Conservation (phyloP, 768 basidiomycete species). For the Nidula microcarpa region DNA sequence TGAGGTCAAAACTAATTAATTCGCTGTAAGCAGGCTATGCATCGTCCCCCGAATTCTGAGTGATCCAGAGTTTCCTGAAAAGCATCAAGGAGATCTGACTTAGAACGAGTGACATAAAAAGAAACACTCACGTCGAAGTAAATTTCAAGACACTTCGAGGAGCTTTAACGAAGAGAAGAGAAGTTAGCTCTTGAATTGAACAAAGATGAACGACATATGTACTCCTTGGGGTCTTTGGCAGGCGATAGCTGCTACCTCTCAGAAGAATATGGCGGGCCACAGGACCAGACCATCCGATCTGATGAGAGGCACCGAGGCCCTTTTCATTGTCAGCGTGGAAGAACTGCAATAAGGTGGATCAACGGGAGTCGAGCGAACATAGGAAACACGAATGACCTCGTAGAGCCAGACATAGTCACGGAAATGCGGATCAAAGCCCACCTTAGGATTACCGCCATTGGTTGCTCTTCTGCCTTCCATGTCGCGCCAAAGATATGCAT, state of each 20-base stretch:
- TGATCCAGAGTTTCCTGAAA: slow-evolving; percentile 70
- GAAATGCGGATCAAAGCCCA: slow-evolving; percentile 94
- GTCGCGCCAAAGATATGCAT: slow-evolving; percentile 98
- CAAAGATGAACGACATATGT: slow-evolving; percentile 32
- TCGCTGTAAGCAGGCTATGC: slow-evolving; percentile 57
- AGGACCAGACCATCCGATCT: slow-evolving; percentile 96
- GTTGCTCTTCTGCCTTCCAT: slow-evolving; percentile 81
- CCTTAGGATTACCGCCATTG: slow-evolving; percentile 84
- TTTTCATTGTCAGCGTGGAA: slow-evolving; percentile 93
- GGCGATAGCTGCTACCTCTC: slow-evolving; percentile 80
- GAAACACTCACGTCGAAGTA: slow-evolving; percentile 82
- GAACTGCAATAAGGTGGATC: slow-evolving; percentile 47
- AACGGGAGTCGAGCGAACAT: slow-evolving; percentile 7
- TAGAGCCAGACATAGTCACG: slow-evolving; percentile 96
- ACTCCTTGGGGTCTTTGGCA: slow-evolving; percentile 95
- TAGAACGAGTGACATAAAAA: background rate
- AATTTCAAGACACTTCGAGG: slow-evolving; percentile 80
- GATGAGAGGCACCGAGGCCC: slow-evolving; percentile 92
- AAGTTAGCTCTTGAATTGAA: background rate
- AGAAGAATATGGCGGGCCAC: slow-evolving; percentile 92
- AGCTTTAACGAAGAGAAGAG: slow-evolving; percentile 30
- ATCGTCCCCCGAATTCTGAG: slow-evolving; percentile 75
- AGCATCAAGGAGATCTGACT: slow-evolving; percentile 1
- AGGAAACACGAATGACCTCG: slow-evolving; percentile 48
- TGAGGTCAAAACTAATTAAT: slow-evolving; percentile 51